phyloP scores from a whole-genome alignment of 495 filamentous ascomycete genomes.

The Aspergillus asperescens region DNA sequence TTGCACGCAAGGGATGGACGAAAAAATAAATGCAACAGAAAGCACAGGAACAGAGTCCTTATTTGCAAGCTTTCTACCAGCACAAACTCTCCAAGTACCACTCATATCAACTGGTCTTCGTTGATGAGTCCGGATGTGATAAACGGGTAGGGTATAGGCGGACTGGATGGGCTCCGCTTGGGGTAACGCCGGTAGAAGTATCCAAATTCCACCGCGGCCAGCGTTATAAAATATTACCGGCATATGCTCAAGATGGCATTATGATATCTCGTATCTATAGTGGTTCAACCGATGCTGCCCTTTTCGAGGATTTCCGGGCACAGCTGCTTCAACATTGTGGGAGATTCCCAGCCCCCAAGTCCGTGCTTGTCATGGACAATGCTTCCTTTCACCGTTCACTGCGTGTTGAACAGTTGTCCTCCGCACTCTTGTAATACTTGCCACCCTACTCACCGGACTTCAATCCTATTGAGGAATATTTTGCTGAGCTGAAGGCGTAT shows the following conservation, averaged over 20 bases:
- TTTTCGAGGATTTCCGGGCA: slow-evolving; percentile 38
- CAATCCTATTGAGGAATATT: slow-evolving; percentile 30
- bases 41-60: background rate
- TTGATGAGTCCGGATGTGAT: slow-evolving; percentile 8
- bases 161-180: background rate
- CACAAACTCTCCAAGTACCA: background rate
- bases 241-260: slow-evolving; percentile 38
- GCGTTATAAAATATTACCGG: slow-evolving; percentile 35
- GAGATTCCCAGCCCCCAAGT: slow-evolving; percentile 36
- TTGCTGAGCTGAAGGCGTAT: slow-evolving; percentile 24
- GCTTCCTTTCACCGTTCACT: slow-evolving; percentile 35
- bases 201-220: slow-evolving; percentile 17
- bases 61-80: background rate
- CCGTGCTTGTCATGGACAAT: slow-evolving; percentile 45
- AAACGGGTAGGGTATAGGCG: slow-evolving; percentile 1
- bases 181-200: background rate
- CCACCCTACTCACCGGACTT: slow-evolving; percentile 24
- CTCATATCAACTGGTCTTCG: background rate
- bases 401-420: slow-evolving; percentile 30
- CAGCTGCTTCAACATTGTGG: slow-evolving; percentile 35
- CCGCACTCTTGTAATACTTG: slow-evolving; percentile 30
- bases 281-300: slow-evolving; percentile 36
- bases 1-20: background rate
- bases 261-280: slow-evolving; percentile 31
- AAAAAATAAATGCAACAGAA: background rate